Evolutionary conservation across 371 early-diverging fungal species (phyloP), one percentile per base, ranked within the genome.

Genomic region (Cladochytrium tenue): DNA sequence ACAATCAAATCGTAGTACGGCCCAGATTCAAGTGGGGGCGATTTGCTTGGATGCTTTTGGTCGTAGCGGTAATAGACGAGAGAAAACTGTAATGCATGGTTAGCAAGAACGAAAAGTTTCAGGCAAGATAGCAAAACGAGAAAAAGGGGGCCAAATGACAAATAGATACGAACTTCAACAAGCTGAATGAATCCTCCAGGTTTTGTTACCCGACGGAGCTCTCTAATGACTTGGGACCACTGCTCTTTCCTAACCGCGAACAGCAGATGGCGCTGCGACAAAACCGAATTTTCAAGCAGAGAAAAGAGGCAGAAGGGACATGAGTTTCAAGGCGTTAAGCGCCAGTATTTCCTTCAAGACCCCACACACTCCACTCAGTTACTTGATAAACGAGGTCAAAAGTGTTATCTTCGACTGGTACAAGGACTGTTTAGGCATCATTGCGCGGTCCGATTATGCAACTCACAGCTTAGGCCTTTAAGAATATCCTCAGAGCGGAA

Each of bases 261-360:
- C 15, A 80, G 69, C 3, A 88, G 70, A 27, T 83, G 79, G 1
- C 88, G 81, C 62, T 87, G 87, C 82, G 85, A 15, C n/a, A n/a
- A n/a, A n/a, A n/a, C n/a, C n/a, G n/a, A n/a, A n/a, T n/a, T n/a
- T n/a, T n/a, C n/a, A n/a, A n/a, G n/a, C n/a, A n/a, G n/a, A n/a
- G n/a, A n/a, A n/a, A n/a, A n/a, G n/a, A n/a, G n/a, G n/a, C n/a
- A n/a, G n/a, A n/a, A n/a, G n/a, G n/a, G n/a, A n/a, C n/a, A n/a
- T n/a, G n/a, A n/a, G n/a, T n/a, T n/a, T n/a, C n/a, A n/a, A n/a
- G n/a, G n/a, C n/a, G n/a, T n/a, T n/a, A n/a, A n/a, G n/a, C n/a
- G n/a, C n/a, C n/a, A n/a, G n/a, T n/a, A n/a, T n/a, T n/a, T n/a
- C n/a, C n/a, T n/a, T n/a, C n/a, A n/a, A n/a, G n/a, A n/a, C n/a